Base-by-base conservation (phyloP, 106 monocot genomes). In the Platanthera zijinensis region DNA sequence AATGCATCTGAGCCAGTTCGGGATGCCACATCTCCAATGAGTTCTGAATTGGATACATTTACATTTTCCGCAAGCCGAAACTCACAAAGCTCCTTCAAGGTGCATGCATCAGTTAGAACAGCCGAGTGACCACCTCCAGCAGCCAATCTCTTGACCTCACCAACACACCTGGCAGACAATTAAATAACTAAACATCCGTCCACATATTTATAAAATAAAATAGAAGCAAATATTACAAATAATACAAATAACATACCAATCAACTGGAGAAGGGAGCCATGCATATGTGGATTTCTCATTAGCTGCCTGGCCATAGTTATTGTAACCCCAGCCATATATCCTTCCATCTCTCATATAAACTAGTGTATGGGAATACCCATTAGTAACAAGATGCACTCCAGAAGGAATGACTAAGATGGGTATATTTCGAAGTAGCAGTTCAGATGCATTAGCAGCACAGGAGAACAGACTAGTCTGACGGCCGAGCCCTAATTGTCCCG, bases 91-190 rank as follows among this genome's bases (percentile, higher is more conserved):
- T 90, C 99, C 71, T 94, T 99, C 81, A 99, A 81, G 17, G 99
- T 84, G 79, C 79, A 88, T 21, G 99, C 99, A 84, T 99, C 92
- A 52, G 99, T 94, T 47, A 99, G 81, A 14, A 92, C 92, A 73
- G 89, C 99, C 47, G 99, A 99, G 84, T 99, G 99, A 48, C 99
- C 99, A 62, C 99, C 99, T 72, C 99, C 99, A 59, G 94, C 94
- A 51, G 99, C 92, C 68, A 99, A 52, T 75, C 69, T 92, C 74
- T 77, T 81, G 14, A 94, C 92, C 69, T 90, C 99, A 59, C 99
- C 94, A 61, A 99, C 89, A 85, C 99, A 99, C 92, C 99, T 96
- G 32, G 6, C 59, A 52, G 8, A 7, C 17, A 64, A 73, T 70
- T 70, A 72, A 72, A 72, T 19, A 46, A 22, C 22, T 68, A 25